Evolutionary conservation across 1,284 basidiomycete species (phyloP).

Genomic region (Rhodotorula sp.): DNA sequence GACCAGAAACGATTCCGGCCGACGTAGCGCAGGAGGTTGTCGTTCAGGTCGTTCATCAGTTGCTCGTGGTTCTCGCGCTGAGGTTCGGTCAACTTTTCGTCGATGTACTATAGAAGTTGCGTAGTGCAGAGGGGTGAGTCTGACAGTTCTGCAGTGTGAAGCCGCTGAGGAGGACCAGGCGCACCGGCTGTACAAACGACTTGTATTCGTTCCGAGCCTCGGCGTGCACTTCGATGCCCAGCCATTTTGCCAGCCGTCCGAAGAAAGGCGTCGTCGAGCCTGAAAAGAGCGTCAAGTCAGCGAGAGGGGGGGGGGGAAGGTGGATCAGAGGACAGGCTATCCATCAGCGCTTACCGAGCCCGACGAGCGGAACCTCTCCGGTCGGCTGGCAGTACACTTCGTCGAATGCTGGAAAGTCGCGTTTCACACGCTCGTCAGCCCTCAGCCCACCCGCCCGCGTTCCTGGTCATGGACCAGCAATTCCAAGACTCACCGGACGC

Average conservation of each 20-base stretch:
- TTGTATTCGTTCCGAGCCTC: slow-evolving; percentile 52
- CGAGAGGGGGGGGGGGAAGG: no score
- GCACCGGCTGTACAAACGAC: slow-evolving; percentile 43
- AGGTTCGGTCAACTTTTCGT: slow-evolving; percentile 42
- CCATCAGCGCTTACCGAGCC: slow-evolving; percentile 42
- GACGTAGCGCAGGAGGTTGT: slow-evolving; percentile 44
- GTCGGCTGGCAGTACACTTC: slow-evolving; percentile 52
- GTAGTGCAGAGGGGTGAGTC: background rate
- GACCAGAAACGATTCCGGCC: slow-evolving; percentile 41
- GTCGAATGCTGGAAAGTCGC: slow-evolving; percentile 47
- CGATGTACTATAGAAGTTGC: slow-evolving; percentile 40
- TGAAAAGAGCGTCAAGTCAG: background rate
- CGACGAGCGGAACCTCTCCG: slow-evolving; percentile 50
- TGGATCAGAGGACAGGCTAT: no score
- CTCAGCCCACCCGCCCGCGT: no score
- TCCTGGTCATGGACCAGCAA: no score
- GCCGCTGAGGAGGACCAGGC: background rate
- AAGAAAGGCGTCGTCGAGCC: slow-evolving; percentile 46
- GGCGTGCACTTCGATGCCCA: slow-evolving; percentile 51
- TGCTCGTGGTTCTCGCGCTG: slow-evolving; percentile 46
- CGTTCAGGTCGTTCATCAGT: slow-evolving; percentile 44
- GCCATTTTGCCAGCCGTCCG: slow-evolving; percentile 49
- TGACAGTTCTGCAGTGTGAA: background rate
- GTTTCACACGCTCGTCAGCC: background rate
- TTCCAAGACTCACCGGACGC: slow-evolving; percentile 38